A percentile compares a stretch with the other conserved stretches of the same genome.
phyloP scores from a whole-genome alignment of 371 early-diverging fungal genomes.

The Mucor irregularis region DNA sequence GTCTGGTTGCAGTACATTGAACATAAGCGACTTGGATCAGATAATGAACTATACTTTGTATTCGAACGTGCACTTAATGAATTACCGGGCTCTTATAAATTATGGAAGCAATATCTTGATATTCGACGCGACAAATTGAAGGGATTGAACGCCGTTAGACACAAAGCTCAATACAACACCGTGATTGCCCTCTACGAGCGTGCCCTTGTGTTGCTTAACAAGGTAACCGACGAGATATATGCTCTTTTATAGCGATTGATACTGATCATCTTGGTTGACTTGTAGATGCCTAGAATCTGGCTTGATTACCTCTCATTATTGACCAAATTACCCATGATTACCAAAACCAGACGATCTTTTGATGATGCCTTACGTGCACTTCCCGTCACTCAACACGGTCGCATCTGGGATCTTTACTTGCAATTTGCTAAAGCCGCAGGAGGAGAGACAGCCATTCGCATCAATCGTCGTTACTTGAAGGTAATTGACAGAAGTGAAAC shows the following conservation, averaged over 20 bases:
- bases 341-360: slow-evolving; percentile 79
- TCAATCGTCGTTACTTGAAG: slow-evolving; percentile 84
- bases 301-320: slow-evolving; percentile 73
- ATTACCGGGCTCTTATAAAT: slow-evolving; percentile 93
- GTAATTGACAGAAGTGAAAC: slow-evolving; percentile 26
- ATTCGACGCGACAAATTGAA: slow-evolving; percentile 60
- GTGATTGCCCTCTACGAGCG: slow-evolving; percentile 84
- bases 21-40: slow-evolving; percentile 66
- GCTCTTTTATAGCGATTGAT: neutral
- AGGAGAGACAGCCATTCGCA: slow-evolving; percentile 80
- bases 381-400: slow-evolving; percentile 90
- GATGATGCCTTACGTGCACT: slow-evolving; percentile 90
- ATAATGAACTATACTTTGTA: slow-evolving; percentile 57
- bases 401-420: slow-evolving; percentile 89
- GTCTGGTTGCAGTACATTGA: slow-evolving; percentile 92
- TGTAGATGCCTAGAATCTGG: slow-evolving; percentile 85
- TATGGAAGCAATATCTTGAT: slow-evolving; percentile 93
- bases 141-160: slow-evolving; percentile 48
- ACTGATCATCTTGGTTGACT: slow-evolving; percentile 17
- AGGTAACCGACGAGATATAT: slow-evolving; percentile 48
- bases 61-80: slow-evolving; percentile 88
- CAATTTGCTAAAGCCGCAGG: slow-evolving; percentile 78
- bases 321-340: slow-evolving; percentile 71
- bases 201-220: slow-evolving; percentile 85
- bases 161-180: slow-evolving; percentile 59